A percentile compares a stretch with the other conserved stretches of the same genome.
Conservation (phyloP, 148 eudicot genomes). For the Fagopyrum esculentum region DNA sequence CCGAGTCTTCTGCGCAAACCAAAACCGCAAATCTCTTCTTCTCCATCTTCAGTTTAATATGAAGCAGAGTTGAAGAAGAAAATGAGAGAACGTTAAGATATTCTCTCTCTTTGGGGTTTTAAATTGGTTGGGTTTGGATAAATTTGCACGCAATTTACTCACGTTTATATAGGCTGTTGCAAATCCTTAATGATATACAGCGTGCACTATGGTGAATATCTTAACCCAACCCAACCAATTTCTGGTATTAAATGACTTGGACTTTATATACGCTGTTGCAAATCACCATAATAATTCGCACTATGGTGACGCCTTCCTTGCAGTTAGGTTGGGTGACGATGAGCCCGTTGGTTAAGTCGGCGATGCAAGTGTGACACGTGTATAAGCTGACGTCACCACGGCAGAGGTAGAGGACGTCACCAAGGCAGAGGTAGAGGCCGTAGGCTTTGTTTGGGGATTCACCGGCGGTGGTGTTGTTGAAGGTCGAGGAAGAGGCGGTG, state of each 20-base stretch:
- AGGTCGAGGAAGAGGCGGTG: background rate
- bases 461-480: background rate
- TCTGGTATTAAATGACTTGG: too few species aligned
- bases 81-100: background rate
- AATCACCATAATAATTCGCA: too few species aligned
- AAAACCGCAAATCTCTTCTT: slow-evolving; percentile 53
- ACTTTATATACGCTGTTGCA: too few species aligned
- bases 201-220: too few species aligned
- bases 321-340: background rate
- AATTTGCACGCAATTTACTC: background rate
- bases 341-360: background rate
- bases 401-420: too few species aligned
- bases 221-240: too few species aligned
- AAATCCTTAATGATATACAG: background rate
- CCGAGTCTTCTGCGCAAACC: slow-evolving; percentile 75
- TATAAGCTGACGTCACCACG: background rate
- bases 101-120: background rate
- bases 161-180: background rate
- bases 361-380: background rate
- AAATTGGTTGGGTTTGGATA: slow-evolving; percentile 1
- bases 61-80: background rate
- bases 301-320: background rate
- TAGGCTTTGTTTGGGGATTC: slow-evolving; percentile 2
- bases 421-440: slow-evolving; percentile 7
- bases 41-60: background rate